Conservation (phyloP, 148 eudicot species). For the Rhododendron molle region DNA sequence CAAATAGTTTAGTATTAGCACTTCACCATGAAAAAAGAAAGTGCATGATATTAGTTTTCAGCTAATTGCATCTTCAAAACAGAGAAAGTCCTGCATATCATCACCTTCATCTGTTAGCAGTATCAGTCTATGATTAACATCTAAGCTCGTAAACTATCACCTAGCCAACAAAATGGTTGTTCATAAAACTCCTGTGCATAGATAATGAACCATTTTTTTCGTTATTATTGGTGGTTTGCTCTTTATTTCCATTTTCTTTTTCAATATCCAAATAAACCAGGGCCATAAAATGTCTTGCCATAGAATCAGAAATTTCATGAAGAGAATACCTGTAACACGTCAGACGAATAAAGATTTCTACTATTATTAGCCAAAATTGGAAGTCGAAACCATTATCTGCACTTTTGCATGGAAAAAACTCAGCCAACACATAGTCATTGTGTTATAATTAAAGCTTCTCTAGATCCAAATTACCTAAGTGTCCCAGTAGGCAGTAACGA, state of each 20-base stretch:
- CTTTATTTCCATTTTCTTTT: background rate
- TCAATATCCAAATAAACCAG: background rate
- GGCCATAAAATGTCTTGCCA: background rate
- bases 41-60: background rate
- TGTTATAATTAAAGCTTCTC: background rate
- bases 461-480: background rate
- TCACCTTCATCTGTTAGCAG: background rate
- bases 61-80: background rate
- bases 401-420: background rate
- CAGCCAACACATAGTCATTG: background rate
- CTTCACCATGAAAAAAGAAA: background rate
- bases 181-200: background rate
- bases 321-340: background rate
- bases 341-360: background rate
- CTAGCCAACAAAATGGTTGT: background rate
- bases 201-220: background rate
- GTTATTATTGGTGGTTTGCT: background rate
- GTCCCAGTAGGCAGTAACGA: background rate
- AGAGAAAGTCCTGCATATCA: background rate
- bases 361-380: background rate
- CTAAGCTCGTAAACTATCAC: background rate
- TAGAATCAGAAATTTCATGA: background rate
- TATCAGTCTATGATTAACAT: background rate
- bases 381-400: background rate
- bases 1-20: background rate